Evolutionary conservation across 2,329 filamentous ascomycete species (phyloP), one percentile per base, ranked within the genome.

Genomic region (Diaporthe citri): DNA sequence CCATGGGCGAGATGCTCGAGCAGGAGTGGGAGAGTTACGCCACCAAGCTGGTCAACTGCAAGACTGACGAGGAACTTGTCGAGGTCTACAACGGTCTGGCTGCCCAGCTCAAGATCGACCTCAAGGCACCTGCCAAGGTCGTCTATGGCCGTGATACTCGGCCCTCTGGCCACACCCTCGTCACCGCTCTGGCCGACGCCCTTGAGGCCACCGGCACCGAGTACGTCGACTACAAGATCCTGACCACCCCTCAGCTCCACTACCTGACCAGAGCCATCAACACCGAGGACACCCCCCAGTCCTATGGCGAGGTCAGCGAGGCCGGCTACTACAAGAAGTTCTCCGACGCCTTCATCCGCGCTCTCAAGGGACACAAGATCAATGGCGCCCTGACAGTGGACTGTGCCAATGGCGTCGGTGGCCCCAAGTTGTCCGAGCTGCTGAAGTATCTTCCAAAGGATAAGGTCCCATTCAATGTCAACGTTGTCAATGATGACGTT

Each of bases 201-300:
- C 88, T 98, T 77, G 92, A 93, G 76, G 94, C 94, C 70, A 93
- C 93, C 62, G 90, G 90, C 73, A 91, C 93, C 72, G 91, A 95
- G 76, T 93, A 91, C 82, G 91, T 91, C 81, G 96, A 98, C 87
- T 96, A 93, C 87, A 97, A 96, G 85, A 93, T 96, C 82, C 88
- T 98, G 81, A 98, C 97, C 17, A 99, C 97, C 4, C 97, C 97
- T n/a, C 97, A 98, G 86, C 90, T 99, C 75, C 97, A 99, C 87
- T 99, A 99, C 85, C 89, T 98, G 78, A 96, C 96, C 43, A 94
- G 97, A 78, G 97, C 96, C 84, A 91, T 95, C 85, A 99, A 99
- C 86, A 98, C 96, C 1, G 90, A 97, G 80, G 94, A 94, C 76
- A 97, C 95, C 2, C 93, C 94, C 73, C 93, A 95, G 79, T 91